Evolutionary conservation across 768 basidiomycete species (phyloP), one percentile per base, ranked within the genome.

Genomic region (Hygrocybe punicea): DNA sequence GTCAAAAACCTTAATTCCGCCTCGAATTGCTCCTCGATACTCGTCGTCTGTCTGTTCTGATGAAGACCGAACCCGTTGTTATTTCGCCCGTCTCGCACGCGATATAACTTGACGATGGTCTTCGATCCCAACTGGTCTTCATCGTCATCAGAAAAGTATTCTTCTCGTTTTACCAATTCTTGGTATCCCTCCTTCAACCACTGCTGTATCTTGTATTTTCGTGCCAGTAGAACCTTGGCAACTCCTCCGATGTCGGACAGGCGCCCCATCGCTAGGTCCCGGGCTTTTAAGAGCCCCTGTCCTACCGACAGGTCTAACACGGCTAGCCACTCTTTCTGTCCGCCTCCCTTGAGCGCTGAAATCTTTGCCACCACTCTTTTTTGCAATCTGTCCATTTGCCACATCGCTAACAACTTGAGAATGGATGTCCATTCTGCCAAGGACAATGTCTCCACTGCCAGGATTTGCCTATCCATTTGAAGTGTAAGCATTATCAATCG

Each of bases 371-470:
- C n/a, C n/a, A n/a, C n/a, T n/a, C n/a, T n/a, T n/a, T n/a, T 35
- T 10, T 23, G 34, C 35, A 24, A 50, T n/a, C 29, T 39, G 23
- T 35, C 6, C 29, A 46, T 50, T 14, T 47, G 10, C 58, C 58
- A 58, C 40, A 55, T 13, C 13, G 58, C 24, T 8, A 53, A 10
- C 23, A 58, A 50, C 47, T 47, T 58, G 25, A 58, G 46, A 34
- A 58, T 45, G 17, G 53, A 39, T 23, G 34, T 34, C 58, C 58
- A 58, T 35, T 58, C 42, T 14, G 16, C 44, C 25, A 49, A 6
- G 8, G 58, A 39, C 24, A 58, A 24, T 8, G 6, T 40, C 16
- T 34, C 40, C 13, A 7, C 16, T 6, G 11, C 34, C 35, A 53
- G 52, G 3, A 7, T 8, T 3, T n/a, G 49, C 14, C 49, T 51